Evolutionary conservation across 2,329 filamentous ascomycete genomes (phyloP), one percentile per base, ranked within the genome.

Genomic region (Cercospora beticola): DNA sequence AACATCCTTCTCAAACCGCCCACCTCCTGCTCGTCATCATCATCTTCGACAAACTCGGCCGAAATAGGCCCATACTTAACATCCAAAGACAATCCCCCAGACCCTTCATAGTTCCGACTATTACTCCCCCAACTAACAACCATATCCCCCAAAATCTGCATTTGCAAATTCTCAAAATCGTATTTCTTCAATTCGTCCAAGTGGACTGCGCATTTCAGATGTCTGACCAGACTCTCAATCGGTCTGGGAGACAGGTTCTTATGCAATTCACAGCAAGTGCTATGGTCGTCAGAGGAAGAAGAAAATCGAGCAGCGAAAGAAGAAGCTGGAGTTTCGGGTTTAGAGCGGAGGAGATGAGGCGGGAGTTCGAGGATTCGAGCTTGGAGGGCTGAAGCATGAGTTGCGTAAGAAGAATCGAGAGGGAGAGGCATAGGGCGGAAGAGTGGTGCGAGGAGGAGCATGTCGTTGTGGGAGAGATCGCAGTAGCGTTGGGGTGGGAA

Each of bases 251-350:
- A 73, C 4, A 76, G 57, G 18, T 74, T 70, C 26, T 70, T 62
- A 65, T 76, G 75, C 14, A 71, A 2, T 7, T 46, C 54, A 62
- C 75, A 76, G 40, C 74, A 71, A 23, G 58, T 68, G 2, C 68
- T 69, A 5, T 28, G 10, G 0, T 54, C 21, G 3, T 56, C 14
- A 5, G 10, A 14, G 5, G 46, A 3, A 26, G 18, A 52, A 5
- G 49, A 54, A 6, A 54, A 54, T 54, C 23, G 7, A 1, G 1
- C 2, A 3, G 49, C 49, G 14, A 52, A 52, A 14, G 46, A 26
- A 26, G 23, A 49, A 28, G 49, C 5, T n/a, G 49, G 23, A 56
- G 5, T 23, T 16, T n/a, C 49, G 2, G 14, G 14, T 28, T 56
- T n/a, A 26, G 49, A 16, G 62, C 61, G 62, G 23, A 63, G 68